A percentile compares a stretch with the other conserved stretches of the same genome.
These are phyloP conservation scores for Clavispora phyllophila DNA, from an alignment of 805 yeast species.

Conservation along the genomic window DNA sequence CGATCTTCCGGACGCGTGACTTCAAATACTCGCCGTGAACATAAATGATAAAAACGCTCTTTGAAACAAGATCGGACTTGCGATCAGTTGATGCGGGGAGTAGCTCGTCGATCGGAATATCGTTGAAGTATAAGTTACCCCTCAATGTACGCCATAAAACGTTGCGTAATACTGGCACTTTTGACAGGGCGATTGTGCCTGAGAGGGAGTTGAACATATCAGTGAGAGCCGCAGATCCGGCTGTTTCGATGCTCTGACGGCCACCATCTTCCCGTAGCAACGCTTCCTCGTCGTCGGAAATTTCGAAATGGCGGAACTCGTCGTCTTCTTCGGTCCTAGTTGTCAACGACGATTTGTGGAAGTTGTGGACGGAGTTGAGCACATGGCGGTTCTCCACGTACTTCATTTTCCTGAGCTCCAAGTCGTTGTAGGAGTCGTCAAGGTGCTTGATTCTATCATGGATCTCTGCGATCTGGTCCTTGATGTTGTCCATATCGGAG, in stretches of 20 bases:
- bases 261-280: slow-evolving; percentile 19
- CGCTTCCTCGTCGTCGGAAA: slow-evolving; percentile 26
- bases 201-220: slow-evolving; percentile 28
- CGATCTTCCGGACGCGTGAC: slow-evolving; percentile 30
- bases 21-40: slow-evolving; percentile 37
- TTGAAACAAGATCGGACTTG: slow-evolving; percentile 20
- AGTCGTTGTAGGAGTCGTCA: slow-evolving; percentile 26
- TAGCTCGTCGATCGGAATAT: slow-evolving; percentile 25
- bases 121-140: slow-evolving; percentile 39
- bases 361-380: slow-evolving; percentile 25
- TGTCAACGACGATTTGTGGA: slow-evolving; percentile 23
- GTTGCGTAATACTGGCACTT: slow-evolving; percentile 33
- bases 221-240: slow-evolving; percentile 16
- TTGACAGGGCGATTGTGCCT: slow-evolving; percentile 32
- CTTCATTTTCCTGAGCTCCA: slow-evolving; percentile 21
- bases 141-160: slow-evolving; percentile 40
- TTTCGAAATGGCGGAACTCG: slow-evolving; percentile 17
- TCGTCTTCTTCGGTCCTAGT: slow-evolving; percentile 4
- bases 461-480: slow-evolving; percentile 19
- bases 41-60: slow-evolving; percentile 35
- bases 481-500: slow-evolving; percentile 32
- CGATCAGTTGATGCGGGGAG: slow-evolving; percentile 14
- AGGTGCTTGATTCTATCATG: slow-evolving; percentile 32
- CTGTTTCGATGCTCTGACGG: slow-evolving; percentile 18
- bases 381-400: slow-evolving; percentile 34